Evolutionary conservation across 768 basidiomycete species (phyloP), one percentile per base, ranked within the genome.

Genomic region (Kwoniella sp.): DNA sequence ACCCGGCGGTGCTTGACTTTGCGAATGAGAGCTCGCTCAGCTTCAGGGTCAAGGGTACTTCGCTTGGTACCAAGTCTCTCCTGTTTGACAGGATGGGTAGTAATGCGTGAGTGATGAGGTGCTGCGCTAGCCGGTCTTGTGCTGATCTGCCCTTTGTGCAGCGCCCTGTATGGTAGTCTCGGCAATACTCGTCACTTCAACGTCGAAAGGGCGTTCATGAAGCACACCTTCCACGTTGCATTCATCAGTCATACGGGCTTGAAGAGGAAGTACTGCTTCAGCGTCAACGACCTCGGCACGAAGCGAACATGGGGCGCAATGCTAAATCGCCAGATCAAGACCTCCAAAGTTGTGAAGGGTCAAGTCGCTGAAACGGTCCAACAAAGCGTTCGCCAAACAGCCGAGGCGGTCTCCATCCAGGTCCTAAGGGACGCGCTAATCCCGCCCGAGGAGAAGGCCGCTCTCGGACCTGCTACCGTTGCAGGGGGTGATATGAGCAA

Each of bases 251-350:
- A 75, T 45, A 68, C 78, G 27, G 83, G 83, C 26, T 53, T 77
- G 47, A 87, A 86, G 73, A 81, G 90, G 60, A 83, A 85, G 65
- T 98, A 98, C 76, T 90, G 95, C 84, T 96, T 95, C 78, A 90
- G 88, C 57, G 83, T 95, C 36, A 83, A 86, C 44, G 88, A 90
- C 63, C 80, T 85, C 0, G 78, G 86, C 32, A 80, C 87, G 15
- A 82, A 84, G 17, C 81, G 85, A 3, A 58, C 55, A 53, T 74
- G 73, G 70, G 65, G 51, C 22, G 43, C 37, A 20, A 26, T 41
- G 0, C 53, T 71, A 5, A 48, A 51, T 32, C 32, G 56, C 7
- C 72, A 73, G 41, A 67, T 66, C 25, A 19, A 46, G 6, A 27
- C 41, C 8, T 46, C 54, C 5, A 56, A 52, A 27, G 37, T 44